These are phyloP conservation scores for Colletotrichum noveboracense DNA, from an alignment of 2,329 filamentous ascomycete species.

Conservation along the genomic window DNA sequence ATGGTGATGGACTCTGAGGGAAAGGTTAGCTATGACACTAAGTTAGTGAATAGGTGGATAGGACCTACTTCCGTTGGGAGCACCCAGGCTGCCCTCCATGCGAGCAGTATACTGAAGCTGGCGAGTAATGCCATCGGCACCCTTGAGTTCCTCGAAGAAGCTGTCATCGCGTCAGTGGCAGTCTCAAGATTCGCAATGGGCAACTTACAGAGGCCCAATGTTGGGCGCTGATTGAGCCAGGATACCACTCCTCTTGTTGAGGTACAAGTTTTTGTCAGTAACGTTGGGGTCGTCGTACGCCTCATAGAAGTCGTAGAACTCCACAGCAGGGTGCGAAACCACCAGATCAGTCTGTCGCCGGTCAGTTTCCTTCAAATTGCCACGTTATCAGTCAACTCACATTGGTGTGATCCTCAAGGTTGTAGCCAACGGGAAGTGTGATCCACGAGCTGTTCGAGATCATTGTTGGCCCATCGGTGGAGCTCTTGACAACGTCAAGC, in stretches of 20 bases:
- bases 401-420: conserved; percentile 61
- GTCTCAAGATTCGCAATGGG: neutral
- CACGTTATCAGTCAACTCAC: conserved; percentile 27
- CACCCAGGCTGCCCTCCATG: conserved; percentile 60
- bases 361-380: neutral
- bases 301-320: conserved; percentile 69
- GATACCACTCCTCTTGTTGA: conserved; percentile 59
- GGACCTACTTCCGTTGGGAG: conserved; percentile 33
- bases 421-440: conserved; percentile 62
- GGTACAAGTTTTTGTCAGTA: conserved; percentile 47
- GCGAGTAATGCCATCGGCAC: conserved; percentile 63
- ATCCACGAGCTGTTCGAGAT: conserved; percentile 59
- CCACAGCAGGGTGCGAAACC: conserved; percentile 46
- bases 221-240: conserved; percentile 70
- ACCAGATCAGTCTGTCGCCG: conserved; percentile 49
- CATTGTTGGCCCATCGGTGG: conserved; percentile 56
- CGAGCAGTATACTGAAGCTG: conserved; percentile 72
- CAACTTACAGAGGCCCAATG: conserved; percentile 60
- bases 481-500: conserved; percentile 55
- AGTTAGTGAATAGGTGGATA: neutral
- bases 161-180: conserved; percentile 41
- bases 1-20: conserved; percentile 52
- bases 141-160: conserved; percentile 56
- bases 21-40: rapidly evolving
- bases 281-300: conserved; percentile 57